These are phyloP conservation scores for Microcyclosporella mali DNA, from an alignment of 2,329 filamentous ascomycete genomes.

Conservation along the genomic window DNA sequence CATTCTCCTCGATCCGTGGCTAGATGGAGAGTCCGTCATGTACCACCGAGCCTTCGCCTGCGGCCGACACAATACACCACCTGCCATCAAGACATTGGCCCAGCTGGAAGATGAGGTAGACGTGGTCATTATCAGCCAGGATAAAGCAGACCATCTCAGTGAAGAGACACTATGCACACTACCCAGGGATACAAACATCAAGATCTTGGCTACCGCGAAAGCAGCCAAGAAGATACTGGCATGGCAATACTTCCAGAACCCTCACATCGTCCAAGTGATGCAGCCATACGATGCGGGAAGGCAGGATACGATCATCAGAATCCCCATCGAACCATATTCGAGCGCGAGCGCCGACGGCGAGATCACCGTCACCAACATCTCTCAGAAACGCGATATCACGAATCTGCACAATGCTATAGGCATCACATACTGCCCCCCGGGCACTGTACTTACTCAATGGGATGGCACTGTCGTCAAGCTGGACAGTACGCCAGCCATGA, in stretches of 20 bases:
- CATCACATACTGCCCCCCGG: conserved; percentile 63
- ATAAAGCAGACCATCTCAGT: conserved; percentile 65
- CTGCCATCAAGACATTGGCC: conserved; percentile 53
- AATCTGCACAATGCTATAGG: conserved; percentile 61
- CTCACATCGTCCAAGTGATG: conserved; percentile 38
- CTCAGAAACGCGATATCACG: conserved; percentile 54
- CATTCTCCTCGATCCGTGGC: conserved; percentile 67
- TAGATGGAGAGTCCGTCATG: conserved; percentile 55
- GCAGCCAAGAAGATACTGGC: conserved; percentile 59
- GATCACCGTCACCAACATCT: conserved; percentile 63
- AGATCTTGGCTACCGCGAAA: conserved; percentile 60
- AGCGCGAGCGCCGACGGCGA: conserved; percentile 55
- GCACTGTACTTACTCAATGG: conserved; percentile 32
- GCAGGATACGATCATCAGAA: conserved; percentile 37
- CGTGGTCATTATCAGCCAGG: conserved; percentile 54
- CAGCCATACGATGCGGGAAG: conserved; percentile 38
- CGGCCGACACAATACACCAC: conserved; percentile 49
- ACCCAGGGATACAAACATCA: conserved; percentile 48
- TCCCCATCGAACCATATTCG: conserved; percentile 51
- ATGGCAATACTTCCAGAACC: conserved; percentile 62
- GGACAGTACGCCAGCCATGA: conserved; percentile 27
- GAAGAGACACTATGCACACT: conserved; percentile 62
- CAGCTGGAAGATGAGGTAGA: conserved; percentile 50
- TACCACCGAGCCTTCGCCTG: conserved; percentile 57
- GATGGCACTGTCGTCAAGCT: conserved; percentile 34